A percentile compares a stretch with the other conserved stretches of the same genome.
These are phyloP conservation scores for Alternaria brassicicola DNA, from an alignment of 2,329 filamentous ascomycete species.

Conservation along the genomic window DNA sequence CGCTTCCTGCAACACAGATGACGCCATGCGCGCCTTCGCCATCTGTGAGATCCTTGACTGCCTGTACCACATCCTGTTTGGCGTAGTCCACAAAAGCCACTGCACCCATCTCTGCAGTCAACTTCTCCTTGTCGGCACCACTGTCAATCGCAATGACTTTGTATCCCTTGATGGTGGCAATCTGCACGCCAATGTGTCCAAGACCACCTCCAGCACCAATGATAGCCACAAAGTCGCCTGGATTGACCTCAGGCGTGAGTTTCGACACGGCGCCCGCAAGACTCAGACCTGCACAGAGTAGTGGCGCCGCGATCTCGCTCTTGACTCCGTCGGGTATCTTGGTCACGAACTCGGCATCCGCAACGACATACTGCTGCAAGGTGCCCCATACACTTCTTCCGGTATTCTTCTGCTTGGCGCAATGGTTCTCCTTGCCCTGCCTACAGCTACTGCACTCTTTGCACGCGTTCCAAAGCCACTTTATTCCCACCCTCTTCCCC, in stretches of 20 bases:
- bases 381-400: slow-evolving; percentile 48
- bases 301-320: slow-evolving; percentile 46
- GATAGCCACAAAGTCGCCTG: slow-evolving; percentile 79
- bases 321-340: slow-evolving; percentile 45
- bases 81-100: slow-evolving; percentile 78
- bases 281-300: slow-evolving; percentile 52
- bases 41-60: slow-evolving; percentile 50
- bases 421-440: slow-evolving; percentile 50
- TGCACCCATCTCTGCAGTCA: slow-evolving; percentile 74
- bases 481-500: slow-evolving; percentile 51
- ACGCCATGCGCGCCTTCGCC: slow-evolving; percentile 55
- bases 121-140: slow-evolving; percentile 76
- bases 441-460: slow-evolving; percentile 47
- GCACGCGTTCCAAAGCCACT: slow-evolving; percentile 55
- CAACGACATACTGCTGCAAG: slow-evolving; percentile 46
- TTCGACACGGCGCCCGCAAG: slow-evolving; percentile 86
- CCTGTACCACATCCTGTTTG: slow-evolving; percentile 53
- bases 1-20: slow-evolving; percentile 56
- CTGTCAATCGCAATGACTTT: slow-evolving; percentile 82
- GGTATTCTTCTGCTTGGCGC: slow-evolving; percentile 51
- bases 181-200: slow-evolving; percentile 80
- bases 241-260: slow-evolving; percentile 72
- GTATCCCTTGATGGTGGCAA: slow-evolving; percentile 82
- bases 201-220: slow-evolving; percentile 85
- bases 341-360: slow-evolving; percentile 41